A percentile compares a stretch with the other conserved stretches of the same genome.
phyloP scores from a whole-genome alignment of 495 filamentous ascomycete genomes.

The Haplographium delicatum region DNA sequence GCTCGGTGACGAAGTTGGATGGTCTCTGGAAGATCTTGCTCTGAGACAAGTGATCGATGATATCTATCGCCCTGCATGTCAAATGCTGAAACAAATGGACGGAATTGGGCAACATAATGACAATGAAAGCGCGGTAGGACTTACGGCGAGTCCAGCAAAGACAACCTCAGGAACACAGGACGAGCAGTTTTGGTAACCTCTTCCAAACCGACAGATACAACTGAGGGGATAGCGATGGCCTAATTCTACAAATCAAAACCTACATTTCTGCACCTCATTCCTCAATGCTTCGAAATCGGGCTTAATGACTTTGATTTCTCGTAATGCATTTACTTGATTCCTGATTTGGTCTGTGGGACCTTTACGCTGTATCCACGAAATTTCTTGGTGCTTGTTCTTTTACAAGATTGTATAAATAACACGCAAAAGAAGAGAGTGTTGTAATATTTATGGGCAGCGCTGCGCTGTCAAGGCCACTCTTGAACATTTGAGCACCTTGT shows the following conservation, averaged over 20 bases:
- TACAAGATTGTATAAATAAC: too few relatives aligned
- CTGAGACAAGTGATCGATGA: constrained; percentile 7
- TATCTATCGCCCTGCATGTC: constrained; percentile 14
- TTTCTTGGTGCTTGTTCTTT: too few relatives aligned
- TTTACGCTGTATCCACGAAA: too few relatives aligned
- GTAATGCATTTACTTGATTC: neutral
- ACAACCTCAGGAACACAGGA: neutral
- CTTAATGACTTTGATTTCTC: neutral
- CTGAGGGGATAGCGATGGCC: neutral
- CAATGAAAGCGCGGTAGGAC: constrained; percentile 4
- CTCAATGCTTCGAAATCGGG: neutral
- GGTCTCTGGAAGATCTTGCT: constrained; percentile 28
- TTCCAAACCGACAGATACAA: constrained; percentile 1
- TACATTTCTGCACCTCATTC: neutral
- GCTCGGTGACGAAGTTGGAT: constrained; percentile 35
- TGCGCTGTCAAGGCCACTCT: too few relatives aligned
- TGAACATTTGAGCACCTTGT: too few relatives aligned
- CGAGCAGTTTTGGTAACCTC: neutral
- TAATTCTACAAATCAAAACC: too few relatives aligned
- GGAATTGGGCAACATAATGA: constrained; percentile 20
- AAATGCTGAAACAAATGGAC: constrained; percentile 26
- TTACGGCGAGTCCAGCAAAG: too few relatives aligned
- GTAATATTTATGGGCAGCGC: too few relatives aligned
- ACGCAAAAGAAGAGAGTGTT: too few relatives aligned
- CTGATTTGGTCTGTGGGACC: too few relatives aligned